phyloP scores from a whole-genome alignment of 2,329 filamentous ascomycete species.

The Fusarium sp. region DNA sequence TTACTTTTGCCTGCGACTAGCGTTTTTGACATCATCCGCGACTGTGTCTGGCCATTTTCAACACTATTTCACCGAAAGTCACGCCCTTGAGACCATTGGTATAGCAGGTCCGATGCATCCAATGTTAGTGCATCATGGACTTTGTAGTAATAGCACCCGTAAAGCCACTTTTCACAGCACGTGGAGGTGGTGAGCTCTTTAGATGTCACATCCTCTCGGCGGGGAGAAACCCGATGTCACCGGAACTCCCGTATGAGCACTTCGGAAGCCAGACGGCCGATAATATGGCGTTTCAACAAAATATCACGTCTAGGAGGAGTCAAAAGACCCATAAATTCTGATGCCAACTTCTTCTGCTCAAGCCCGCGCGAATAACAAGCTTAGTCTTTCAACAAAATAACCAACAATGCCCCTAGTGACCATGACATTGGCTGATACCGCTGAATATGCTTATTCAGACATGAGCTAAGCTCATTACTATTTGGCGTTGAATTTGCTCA shows the following conservation, averaged over 20 bases:
- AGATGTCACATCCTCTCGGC: slow-evolving; percentile 12
- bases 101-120: slow-evolving; percentile 3
- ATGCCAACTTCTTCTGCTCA: slow-evolving; percentile 11
- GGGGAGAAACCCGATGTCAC: slow-evolving; percentile 36
- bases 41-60: slow-evolving; percentile 3
- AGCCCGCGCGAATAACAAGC: slow-evolving; percentile 34
- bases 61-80: slow-evolving; percentile 19
- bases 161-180: slow-evolving; percentile 16
- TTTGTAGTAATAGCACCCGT: not conserved
- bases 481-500: slow-evolving; percentile 14
- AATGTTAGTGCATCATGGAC: not conserved
- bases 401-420: not conserved
- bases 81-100: slow-evolving; percentile 10
- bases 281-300: not conserved
- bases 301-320: not conserved
- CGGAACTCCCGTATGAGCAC: slow-evolving; percentile 7
- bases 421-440: slow-evolving; percentile 10
- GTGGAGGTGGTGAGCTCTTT: slow-evolving; percentile 23
- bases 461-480: slow-evolving; percentile 12
- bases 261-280: not conserved
- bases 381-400: slow-evolving; percentile 6
- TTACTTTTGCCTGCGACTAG: slow-evolving; percentile 19
- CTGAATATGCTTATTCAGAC: slow-evolving; percentile 18
- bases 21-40: slow-evolving; percentile 22
- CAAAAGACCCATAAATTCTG: slow-evolving; percentile 29